phyloP scores from a whole-genome alignment of 73 alveolate species.

The Paramecium sonneborni region DNA sequence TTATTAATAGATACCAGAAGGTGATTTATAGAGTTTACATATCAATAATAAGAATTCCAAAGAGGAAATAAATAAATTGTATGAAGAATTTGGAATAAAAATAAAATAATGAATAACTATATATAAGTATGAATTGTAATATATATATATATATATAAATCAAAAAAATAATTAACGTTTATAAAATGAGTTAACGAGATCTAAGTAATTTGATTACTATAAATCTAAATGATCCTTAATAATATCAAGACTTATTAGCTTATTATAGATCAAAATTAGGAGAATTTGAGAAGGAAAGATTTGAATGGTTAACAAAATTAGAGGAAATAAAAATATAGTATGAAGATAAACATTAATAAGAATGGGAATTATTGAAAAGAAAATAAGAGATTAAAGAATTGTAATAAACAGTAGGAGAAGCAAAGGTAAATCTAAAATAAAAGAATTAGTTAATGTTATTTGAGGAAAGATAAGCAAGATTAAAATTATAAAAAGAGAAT shows the following conservation, averaged over 20 bases:
- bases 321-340: conserved; percentile 46
- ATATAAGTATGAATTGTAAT: neutral
- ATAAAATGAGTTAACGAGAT: conserved; percentile 24
- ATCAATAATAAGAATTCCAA: neutral
- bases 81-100: neutral
- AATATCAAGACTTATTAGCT: conserved; percentile 32
- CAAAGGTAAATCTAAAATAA: neutral
- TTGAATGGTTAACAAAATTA: conserved; percentile 50
- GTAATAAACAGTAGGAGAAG: conserved; percentile 6
- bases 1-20: neutral
- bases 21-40: neutral
- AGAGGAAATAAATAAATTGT: neutral
- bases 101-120: neutral
- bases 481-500: conserved; percentile 35
- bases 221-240: conserved; percentile 26
- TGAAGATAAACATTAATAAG: conserved; percentile 37
- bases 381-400: conserved; percentile 37
- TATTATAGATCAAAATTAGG: conserved; percentile 43
- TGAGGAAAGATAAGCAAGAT: conserved; percentile 47
- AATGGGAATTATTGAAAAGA: conserved; percentile 50
- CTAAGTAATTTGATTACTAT: neutral
- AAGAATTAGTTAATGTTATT: conserved; percentile 34
- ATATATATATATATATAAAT: neutral
- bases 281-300: conserved; percentile 52
- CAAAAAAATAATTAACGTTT: neutral